A percentile compares a stretch with the other conserved stretches of the same genome.
phyloP scores from a whole-genome alignment of 352 stramenopile species.

The Globisporangium takayamanum region DNA sequence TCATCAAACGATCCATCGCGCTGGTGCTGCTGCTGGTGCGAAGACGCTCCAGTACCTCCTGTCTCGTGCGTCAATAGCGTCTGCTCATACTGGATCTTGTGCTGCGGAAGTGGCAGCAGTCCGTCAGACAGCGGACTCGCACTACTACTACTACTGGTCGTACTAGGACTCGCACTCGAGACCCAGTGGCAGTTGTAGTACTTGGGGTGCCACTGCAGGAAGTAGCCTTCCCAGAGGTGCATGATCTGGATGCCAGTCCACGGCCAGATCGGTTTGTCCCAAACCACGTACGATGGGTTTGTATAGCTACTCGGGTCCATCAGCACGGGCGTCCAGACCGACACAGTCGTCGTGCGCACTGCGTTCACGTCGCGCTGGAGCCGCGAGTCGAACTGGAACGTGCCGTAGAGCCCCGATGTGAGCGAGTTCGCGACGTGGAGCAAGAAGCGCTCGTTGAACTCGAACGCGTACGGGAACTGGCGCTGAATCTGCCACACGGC shows the following conservation, averaged over 20 bases:
- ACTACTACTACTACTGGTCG: not conserved
- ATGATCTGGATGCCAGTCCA: conserved; percentile 80
- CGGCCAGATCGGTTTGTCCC: conserved; percentile 63
- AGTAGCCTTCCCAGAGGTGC: conserved; percentile 75
- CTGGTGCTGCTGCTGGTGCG: not conserved
- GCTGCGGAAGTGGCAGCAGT: conserved; percentile 3
- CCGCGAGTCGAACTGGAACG: conserved; percentile 74
- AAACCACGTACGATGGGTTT: conserved; percentile 43
- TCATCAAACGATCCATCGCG: conserved; percentile 5
- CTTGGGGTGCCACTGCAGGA: conserved; percentile 83
- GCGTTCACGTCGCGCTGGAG: conserved; percentile 64
- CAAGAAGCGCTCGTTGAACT: conserved; percentile 84
- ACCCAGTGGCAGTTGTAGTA: conserved; percentile 76
- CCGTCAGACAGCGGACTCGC: conserved; percentile 20
- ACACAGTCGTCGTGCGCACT: conserved; percentile 47
- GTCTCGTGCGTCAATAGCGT: not conserved
- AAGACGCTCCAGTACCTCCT: too few species aligned
- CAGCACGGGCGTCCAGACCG: conserved; percentile 76
- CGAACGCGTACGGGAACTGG: conserved; percentile 76
- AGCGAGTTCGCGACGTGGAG: conserved; percentile 75
- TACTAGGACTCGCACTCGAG: conserved; percentile 23
- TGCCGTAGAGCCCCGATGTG: conserved; percentile 76
- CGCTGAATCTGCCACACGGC: conserved; percentile 78
- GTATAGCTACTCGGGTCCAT: conserved; percentile 36
- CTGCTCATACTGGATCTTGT: conserved; percentile 10